Percentiles rank a stretch among this genome's conserved stretches.
These are phyloP conservation scores for Colletotrichum filicis DNA, from an alignment of 2,329 filamentous ascomycete genomes.

Conservation along the genomic window DNA sequence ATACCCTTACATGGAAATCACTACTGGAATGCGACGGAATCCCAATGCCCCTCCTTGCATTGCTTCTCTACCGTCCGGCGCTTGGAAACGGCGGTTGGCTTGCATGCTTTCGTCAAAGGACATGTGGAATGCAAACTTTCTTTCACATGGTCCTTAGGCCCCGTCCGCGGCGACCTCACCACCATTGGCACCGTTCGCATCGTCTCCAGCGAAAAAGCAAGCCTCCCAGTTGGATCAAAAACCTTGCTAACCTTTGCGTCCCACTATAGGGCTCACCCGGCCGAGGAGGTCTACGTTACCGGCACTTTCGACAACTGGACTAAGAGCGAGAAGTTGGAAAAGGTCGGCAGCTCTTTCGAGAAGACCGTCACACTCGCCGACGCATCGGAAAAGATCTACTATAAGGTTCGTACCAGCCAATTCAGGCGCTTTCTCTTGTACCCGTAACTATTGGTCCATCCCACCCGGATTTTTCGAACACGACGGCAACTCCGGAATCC, in stretches of 20 bases:
- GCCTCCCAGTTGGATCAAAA: background rate
- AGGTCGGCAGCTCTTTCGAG: constrained; percentile 77
- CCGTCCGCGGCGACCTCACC: constrained; percentile 3
- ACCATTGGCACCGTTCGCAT: constrained; percentile 7
- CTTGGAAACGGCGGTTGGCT: constrained; percentile 1
- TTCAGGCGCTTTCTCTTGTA: constrained; percentile 23
- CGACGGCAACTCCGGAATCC: constrained; percentile 21
- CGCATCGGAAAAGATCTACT: constrained; percentile 79
- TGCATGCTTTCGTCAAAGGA: constrained; percentile 16
- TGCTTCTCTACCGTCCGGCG: background rate
- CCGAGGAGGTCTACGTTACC: constrained; percentile 91
- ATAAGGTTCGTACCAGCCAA: constrained; percentile 78
- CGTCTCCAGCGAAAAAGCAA: constrained; percentile 2
- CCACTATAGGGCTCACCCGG: constrained; percentile 80
- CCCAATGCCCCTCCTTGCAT: constrained; percentile 4
- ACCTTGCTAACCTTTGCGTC: constrained; percentile 27
- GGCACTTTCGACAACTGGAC: constrained; percentile 96
- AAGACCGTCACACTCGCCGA: constrained; percentile 82
- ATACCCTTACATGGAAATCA: background rate
- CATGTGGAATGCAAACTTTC: constrained; percentile 21
- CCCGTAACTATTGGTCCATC: constrained; percentile 21
- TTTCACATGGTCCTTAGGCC: background rate
- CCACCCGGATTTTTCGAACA: constrained; percentile 5
- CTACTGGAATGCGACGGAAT: constrained; percentile 16
- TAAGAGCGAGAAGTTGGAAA: constrained; percentile 85